Evolutionary conservation across 192 early-diverging fungal species (phyloP).

Genomic region (Spizellomyces punctatus): DNA sequence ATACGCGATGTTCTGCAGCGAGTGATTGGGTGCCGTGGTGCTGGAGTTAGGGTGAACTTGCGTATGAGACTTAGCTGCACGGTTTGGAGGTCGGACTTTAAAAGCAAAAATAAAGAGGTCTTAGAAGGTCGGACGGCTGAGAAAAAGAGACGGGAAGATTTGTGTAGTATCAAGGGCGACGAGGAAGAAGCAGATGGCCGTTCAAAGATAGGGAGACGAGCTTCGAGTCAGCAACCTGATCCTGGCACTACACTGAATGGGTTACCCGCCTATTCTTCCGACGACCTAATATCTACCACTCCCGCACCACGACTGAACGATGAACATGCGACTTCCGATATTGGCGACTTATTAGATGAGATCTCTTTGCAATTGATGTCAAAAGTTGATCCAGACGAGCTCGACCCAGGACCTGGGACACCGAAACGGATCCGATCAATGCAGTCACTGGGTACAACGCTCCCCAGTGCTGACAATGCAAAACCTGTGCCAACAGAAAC

Average conservation of each 20-base stretch:
- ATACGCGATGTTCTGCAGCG: constrained; percentile 61
- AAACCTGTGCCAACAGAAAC: constrained; percentile 2
- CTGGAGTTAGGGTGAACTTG: constrained; percentile 83
- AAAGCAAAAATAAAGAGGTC: background rate
- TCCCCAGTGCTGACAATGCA: background rate
- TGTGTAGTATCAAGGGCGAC: background rate
- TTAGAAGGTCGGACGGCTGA: constrained; percentile 1
- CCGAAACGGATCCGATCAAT: background rate
- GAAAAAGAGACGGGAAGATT: background rate
- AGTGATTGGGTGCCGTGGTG: constrained; percentile 38
- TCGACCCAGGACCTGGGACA: background rate
- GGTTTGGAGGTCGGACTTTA: constrained; percentile 50
- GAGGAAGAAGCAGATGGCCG: background rate
- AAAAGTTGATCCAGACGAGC: background rate
- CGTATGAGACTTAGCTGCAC: constrained; percentile 93
- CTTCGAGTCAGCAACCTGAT: background rate
- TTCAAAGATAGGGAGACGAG: too few relatives aligned
- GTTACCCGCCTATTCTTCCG: background rate
- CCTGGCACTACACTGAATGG: background rate
- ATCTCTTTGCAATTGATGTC: background rate
- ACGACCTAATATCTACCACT: background rate
- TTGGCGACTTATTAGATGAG: constrained; percentile 13
- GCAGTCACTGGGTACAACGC: background rate
- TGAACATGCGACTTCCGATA: constrained; percentile 1
- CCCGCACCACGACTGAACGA: background rate